A percentile compares a stretch with the other conserved stretches of the same genome.
Conservation (phyloP, 306 rosid species). For the Dalbergia cochinchinensis region DNA sequence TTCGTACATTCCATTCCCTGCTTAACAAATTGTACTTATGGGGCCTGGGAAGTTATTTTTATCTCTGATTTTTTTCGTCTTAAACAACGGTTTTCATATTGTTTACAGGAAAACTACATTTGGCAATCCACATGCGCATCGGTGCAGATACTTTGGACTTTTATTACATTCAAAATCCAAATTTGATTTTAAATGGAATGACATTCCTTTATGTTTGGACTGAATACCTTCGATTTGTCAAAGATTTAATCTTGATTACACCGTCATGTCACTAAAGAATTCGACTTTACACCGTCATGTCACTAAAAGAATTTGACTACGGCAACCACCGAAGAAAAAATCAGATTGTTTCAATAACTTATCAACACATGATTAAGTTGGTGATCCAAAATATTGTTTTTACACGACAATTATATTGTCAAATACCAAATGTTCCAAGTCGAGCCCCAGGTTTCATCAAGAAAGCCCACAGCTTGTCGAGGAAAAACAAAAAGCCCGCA, state of each 20-base stretch:
- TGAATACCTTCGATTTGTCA: not conserved
- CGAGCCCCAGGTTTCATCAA: not conserved
- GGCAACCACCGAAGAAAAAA: not conserved
- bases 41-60: not conserved
- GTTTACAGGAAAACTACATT: not conserved
- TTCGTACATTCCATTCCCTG: too few species aligned
- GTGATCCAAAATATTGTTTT: not conserved
- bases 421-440: not conserved
- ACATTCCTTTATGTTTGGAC: constrained; percentile 11
- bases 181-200: constrained; percentile 15
- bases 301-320: not conserved
- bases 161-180: constrained; percentile 19
- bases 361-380: not conserved
- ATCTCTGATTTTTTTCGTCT: constrained; percentile 7
- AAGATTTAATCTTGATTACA: not conserved
- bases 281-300: not conserved
- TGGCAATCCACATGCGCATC: not conserved
- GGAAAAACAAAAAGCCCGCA: not conserved
- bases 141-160: constrained; percentile 16
- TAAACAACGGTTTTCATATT: not conserved
- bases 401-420: not conserved
- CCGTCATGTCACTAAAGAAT: not conserved
- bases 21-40: too few species aligned
- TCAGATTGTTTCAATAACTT: not conserved
- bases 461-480: not conserved